phyloP scores from a whole-genome alignment of 208 protist genomes.

The Acanthamoeba sp. region DNA sequence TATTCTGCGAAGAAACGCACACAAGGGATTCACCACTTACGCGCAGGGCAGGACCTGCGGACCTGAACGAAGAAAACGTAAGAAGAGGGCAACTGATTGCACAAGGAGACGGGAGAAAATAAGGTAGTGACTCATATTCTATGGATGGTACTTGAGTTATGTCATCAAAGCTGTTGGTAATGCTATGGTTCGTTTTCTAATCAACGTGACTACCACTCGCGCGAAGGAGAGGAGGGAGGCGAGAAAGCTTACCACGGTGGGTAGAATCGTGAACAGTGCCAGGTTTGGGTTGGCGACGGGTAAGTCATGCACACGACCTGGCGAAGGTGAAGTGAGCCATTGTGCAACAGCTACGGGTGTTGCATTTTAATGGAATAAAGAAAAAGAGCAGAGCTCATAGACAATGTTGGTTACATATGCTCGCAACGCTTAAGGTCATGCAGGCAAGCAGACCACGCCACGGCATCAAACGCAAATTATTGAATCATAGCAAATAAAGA shows the following conservation, averaged over 20 bases:
- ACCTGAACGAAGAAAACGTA: not conserved
- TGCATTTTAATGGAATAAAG: not conserved
- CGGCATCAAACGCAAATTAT: conserved; percentile 65
- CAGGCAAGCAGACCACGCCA: conserved; percentile 44
- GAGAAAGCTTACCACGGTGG: not conserved
- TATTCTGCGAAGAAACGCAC: too few relatives aligned
- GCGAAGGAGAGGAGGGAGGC: not conserved
- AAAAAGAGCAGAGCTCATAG: not conserved
- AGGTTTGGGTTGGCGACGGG: too few relatives aligned
- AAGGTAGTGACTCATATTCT: conserved; percentile 25
- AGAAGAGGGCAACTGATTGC: not conserved
- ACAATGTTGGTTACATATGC: conserved; percentile 22
- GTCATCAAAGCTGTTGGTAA: conserved; percentile 47
- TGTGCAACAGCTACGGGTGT: not conserved
- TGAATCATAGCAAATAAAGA: not conserved
- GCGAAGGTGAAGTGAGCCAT: not conserved
- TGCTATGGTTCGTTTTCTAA: conserved; percentile 27
- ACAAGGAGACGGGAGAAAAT: not conserved
- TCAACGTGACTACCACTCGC: not conserved
- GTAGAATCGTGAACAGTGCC: too few relatives aligned
- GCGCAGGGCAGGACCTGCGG: too few relatives aligned
- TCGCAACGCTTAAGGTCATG: conserved; percentile 39
- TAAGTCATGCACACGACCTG: too few relatives aligned
- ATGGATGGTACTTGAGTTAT: conserved; percentile 58
- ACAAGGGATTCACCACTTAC: too few relatives aligned